Base-by-base conservation (phyloP, 2,329 filamentous ascomycete species). In the Apiospora arundinis region DNA sequence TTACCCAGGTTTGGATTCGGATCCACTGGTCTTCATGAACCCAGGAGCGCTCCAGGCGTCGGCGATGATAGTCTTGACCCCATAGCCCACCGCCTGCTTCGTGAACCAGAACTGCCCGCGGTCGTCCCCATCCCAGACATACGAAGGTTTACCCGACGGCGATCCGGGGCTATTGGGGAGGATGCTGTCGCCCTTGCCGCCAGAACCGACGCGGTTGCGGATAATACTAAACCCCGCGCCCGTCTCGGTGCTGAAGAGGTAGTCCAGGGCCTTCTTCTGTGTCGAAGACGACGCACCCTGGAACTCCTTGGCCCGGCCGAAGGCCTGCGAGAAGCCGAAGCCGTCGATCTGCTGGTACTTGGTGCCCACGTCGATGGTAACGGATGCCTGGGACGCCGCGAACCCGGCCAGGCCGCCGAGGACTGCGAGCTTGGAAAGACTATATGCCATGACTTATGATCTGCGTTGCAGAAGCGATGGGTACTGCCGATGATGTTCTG, bases 211-310 rank as follows among this genome's bases (percentile, higher is more conserved):
- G 0, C 85, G 81, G 73, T 87, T 87, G 6, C 86, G 83, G 28
- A 88, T 78, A 72, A 88, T 87, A 8, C 83, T 84, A 70, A 88
- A 79, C 0, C 86, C 86, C 2, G 85, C 85, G 1, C 86, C 85
- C 0, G 78, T 82, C 18, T 80, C 82, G 1, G 80, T 82, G 76
- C 78, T 83, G 76, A 87, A 87, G 1, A 88, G 78, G 45, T 82
- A 78, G 71, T 88, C 84, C 0, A 88, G 80, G 0, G 80, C 82
- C 56, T 82, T 74, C 67, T 78, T 78, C 46, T 81, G 80, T 37
- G 77, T 76, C 4, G 75, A 73, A 1, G 76, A 72, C 0, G 79
- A 70, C 6, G 82, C 74, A 60, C 81, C 81, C 52, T 83, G 78
- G 49, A 85, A 81, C 60, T 83, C 79, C 23, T 80, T 80, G 14